A percentile compares a stretch with the other conserved stretches of the same genome.
These are phyloP conservation scores for Globisporangium sylvaticum DNA, from an alignment of 352 stramenopile genomes.

Conservation along the genomic window DNA sequence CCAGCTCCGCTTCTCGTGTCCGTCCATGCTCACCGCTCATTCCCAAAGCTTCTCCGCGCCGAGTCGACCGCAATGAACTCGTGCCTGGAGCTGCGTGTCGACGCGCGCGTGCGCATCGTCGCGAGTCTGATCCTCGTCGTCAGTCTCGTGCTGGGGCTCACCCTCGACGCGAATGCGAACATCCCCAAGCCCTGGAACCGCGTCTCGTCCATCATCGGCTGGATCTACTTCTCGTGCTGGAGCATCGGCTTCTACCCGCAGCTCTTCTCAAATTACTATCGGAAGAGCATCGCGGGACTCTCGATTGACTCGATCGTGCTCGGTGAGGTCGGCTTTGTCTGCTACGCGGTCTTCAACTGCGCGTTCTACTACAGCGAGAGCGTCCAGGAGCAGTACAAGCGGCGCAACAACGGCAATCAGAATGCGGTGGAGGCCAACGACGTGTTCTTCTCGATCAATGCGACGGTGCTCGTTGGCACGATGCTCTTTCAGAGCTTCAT, in stretches of 20 bases:
- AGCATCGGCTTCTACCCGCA: slow-evolving; percentile 91
- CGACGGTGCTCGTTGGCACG: slow-evolving; percentile 78
- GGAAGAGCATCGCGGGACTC: slow-evolving; percentile 87
- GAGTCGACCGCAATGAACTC: neutral
- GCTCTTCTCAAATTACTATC: slow-evolving; percentile 89
- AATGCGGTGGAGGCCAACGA: slow-evolving; percentile 90
- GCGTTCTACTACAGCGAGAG: slow-evolving; percentile 88
- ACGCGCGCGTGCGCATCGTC: neutral
- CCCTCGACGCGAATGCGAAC: slow-evolving; percentile 65
- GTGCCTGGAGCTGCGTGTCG: neutral
- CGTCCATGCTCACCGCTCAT: neutral
- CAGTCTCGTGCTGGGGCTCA: neutral
- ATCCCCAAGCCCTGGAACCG: slow-evolving; percentile 83
- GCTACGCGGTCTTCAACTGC: slow-evolving; percentile 93
- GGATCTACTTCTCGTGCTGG: slow-evolving; percentile 92
- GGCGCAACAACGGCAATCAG: slow-evolving; percentile 60
- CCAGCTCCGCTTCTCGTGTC: neutral
- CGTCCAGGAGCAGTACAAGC: slow-evolving; percentile 89
- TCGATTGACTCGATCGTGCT: slow-evolving; percentile 92
- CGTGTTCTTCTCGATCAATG: slow-evolving; percentile 94
- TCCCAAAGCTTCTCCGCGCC: neutral
- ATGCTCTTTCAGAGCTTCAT: slow-evolving; percentile 91
- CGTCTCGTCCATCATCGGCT: slow-evolving; percentile 84
- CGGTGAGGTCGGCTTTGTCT: slow-evolving; percentile 94
- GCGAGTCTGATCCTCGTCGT: neutral